phyloP scores from a whole-genome alignment of 1,139 yeast genomes.

The Debaryomyces robertsiae region DNA sequence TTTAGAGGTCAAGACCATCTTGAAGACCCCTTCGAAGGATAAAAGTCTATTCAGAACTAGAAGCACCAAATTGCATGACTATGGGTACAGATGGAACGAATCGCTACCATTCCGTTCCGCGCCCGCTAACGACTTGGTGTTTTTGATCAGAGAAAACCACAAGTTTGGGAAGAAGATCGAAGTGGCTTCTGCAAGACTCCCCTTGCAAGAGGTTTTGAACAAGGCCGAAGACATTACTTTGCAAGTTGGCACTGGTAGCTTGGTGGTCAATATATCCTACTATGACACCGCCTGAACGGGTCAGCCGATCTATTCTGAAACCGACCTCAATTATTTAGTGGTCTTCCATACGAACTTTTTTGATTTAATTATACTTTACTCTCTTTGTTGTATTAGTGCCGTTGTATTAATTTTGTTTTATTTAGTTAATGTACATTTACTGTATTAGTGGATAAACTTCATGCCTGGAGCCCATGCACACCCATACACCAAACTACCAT shows the following conservation, averaged over 20 bases:
- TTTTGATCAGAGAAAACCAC: constrained; percentile 69
- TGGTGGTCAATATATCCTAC: constrained; percentile 35
- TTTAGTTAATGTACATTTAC: constrained; percentile 2
- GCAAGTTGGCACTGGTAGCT: constrained; percentile 32
- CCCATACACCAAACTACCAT: no score
- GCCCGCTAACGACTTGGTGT: constrained; percentile 56
- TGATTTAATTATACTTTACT: neutral
- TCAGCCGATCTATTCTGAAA: no score
- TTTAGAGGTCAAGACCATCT: constrained; percentile 53
- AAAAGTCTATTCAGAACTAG: constrained; percentile 71
- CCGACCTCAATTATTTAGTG: no score
- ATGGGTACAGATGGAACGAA: constrained; percentile 64
- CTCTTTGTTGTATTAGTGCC: constrained; percentile 4
- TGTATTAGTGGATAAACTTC: no score
- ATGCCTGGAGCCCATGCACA: no score
- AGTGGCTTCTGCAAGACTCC: constrained; percentile 56
- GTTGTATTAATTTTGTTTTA: no score
- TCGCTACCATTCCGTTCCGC: constrained; percentile 68
- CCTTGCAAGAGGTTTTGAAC: constrained; percentile 40
- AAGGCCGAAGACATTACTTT: constrained; percentile 34
- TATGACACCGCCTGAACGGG: constrained; percentile 6
- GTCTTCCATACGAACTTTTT: neutral
- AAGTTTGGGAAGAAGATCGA: constrained; percentile 71
- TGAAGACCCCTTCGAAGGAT: constrained; percentile 53
- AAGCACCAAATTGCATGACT: constrained; percentile 52